A percentile compares a stretch with the other conserved stretches of the same genome.
Conservation (phyloP, 345 rosid species). For the Hibiscus mutabilis region DNA sequence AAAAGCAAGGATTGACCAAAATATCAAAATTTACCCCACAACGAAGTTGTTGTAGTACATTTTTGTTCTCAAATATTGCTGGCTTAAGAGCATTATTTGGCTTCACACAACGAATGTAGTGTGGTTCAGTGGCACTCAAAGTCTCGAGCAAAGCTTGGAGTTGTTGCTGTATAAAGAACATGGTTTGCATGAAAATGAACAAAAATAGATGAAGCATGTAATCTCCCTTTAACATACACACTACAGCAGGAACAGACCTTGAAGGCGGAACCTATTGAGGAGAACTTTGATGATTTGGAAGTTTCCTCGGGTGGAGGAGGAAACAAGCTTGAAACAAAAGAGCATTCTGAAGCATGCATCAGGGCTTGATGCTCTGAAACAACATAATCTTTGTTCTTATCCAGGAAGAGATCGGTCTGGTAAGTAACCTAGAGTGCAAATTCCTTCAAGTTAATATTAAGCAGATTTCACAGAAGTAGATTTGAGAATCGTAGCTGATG, state of each 20-base stretch:
- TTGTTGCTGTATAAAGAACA: conserved; percentile 73
- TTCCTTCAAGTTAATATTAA: background rate
- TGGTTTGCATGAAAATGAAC: conserved; percentile 10
- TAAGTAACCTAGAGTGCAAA: conserved; percentile 67
- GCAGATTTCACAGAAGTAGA: conserved; percentile 3
- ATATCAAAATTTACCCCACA: conserved; percentile 78
- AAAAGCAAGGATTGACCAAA: conserved; percentile 18
- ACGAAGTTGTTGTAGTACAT: conserved; percentile 80
- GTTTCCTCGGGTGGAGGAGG: conserved; percentile 76
- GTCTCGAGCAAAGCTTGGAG: conserved; percentile 89
- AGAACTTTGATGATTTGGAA: conserved; percentile 79
- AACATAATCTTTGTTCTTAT: conserved; percentile 95
- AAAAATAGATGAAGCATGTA: conserved; percentile 8
- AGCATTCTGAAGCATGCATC: conserved; percentile 63
- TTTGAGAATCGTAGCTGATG: background rate
- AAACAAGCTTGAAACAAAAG: conserved; percentile 80
- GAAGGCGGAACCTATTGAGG: conserved; percentile 90
- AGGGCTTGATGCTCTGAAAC: conserved; percentile 91
- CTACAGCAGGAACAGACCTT: conserved; percentile 46
- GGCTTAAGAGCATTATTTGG: conserved; percentile 96
- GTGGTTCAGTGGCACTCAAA: conserved; percentile 87
- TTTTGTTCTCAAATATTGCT: conserved; percentile 69
- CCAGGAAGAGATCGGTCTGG: conserved; percentile 87
- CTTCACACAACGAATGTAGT: conserved; percentile 93
- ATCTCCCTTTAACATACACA: background rate